Evolutionary conservation across 2,329 filamentous ascomycete genomes (phyloP).

Genomic region (Colletotrichum sp.): DNA sequence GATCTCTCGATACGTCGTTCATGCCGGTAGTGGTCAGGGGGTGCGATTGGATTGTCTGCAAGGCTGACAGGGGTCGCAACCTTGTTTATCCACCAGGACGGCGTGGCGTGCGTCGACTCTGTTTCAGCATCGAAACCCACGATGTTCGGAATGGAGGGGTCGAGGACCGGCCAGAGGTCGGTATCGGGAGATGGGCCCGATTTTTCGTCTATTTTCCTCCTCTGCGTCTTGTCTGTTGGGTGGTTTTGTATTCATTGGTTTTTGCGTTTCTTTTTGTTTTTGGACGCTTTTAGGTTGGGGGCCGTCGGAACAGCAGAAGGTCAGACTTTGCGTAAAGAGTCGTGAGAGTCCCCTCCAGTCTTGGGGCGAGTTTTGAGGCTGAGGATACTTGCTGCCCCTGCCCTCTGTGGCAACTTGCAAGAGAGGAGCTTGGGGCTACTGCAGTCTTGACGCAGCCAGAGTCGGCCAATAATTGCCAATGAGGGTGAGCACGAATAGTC

Average conservation of each 20-base stretch:
- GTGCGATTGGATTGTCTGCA: slow-evolving; percentile 35
- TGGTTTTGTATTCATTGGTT: not conserved
- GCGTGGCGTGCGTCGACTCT: slow-evolving; percentile 29
- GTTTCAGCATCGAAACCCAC: slow-evolving; percentile 53
- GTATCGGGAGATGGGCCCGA: not conserved
- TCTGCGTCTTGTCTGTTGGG: not conserved
- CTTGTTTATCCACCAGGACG: slow-evolving; percentile 19
- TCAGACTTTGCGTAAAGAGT: not conserved
- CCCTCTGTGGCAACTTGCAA: not conserved
- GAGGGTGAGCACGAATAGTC: not conserved
- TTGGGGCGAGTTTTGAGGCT: too few species aligned
- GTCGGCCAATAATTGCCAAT: too few species aligned
- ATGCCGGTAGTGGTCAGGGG: slow-evolving; percentile 26
- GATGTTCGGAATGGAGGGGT: slow-evolving; percentile 41
- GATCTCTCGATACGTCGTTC: slow-evolving; percentile 29
- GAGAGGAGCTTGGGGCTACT: too few species aligned
- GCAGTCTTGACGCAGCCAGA: not conserved
- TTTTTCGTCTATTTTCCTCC: not conserved
- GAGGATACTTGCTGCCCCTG: too few species aligned
- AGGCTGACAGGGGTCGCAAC: slow-evolving; percentile 34
- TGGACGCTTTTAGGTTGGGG: not conserved
- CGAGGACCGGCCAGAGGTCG: not conserved
- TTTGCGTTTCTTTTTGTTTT: not conserved
- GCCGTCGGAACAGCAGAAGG: not conserved
- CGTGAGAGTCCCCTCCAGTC: too few species aligned